These are phyloP conservation scores for Salvia sclarea DNA, from an alignment of 305 asterid genomes.

Conservation along the genomic window DNA sequence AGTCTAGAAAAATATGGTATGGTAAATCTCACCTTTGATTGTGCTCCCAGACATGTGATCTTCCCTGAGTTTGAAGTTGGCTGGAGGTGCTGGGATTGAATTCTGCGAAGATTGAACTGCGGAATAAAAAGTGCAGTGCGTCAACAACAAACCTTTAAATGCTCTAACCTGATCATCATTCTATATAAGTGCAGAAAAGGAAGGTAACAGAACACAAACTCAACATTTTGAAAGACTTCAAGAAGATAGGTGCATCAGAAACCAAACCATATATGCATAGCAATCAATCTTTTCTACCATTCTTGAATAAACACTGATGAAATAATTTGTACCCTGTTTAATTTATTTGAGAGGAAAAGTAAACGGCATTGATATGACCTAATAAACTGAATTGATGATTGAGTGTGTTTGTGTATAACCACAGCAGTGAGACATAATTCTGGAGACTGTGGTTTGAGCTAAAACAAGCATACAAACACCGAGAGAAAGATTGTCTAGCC, in stretches of 20 bases:
- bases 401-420: background rate
- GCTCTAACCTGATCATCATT: slow-evolving; percentile 1
- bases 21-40: slow-evolving; percentile 56
- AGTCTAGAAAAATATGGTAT: background rate
- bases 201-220: slow-evolving; percentile 4
- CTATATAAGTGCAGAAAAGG: background rate
- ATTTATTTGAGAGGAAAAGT: background rate
- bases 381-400: background rate
- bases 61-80: slow-evolving; percentile 73
- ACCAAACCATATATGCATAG: slow-evolving; percentile 14
- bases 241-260: too few species aligned
- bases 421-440: background rate
- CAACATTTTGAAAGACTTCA: background rate
- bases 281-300: background rate
- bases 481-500: background rate
- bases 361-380: background rate
- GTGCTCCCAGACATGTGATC: slow-evolving; percentile 79
- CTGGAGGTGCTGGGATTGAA: slow-evolving; percentile 66
- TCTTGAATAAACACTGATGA: background rate
- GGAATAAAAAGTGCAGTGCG: slow-evolving; percentile 24
- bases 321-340: background rate
- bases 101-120: slow-evolving; percentile 69
- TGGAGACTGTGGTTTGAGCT: slow-evolving; percentile 9
- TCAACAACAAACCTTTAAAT: slow-evolving; percentile 14
- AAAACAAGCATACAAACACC: slow-evolving; percentile 11